Conservation (phyloP, 1,139 yeast species). For the Pichia sp. region DNA sequence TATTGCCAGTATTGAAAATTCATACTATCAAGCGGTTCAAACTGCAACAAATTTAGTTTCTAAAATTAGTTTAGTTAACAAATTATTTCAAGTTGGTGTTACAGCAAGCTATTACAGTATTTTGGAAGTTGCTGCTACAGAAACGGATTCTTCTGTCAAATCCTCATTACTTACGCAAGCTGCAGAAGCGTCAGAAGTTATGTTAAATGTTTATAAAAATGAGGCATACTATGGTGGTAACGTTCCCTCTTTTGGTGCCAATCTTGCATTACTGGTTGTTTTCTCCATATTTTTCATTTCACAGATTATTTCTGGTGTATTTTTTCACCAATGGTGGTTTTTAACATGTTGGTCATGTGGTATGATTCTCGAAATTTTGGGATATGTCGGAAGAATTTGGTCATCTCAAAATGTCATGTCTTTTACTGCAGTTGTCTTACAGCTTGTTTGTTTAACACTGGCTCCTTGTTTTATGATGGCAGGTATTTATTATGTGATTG, state of each 20-base stretch:
- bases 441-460: constrained; percentile 68
- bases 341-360: constrained; percentile 62
- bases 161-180: constrained; percentile 37
- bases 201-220: constrained; percentile 28
- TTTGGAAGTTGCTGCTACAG: constrained; percentile 40
- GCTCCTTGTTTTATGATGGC: constrained; percentile 93
- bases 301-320: constrained; percentile 42
- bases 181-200: constrained; percentile 36
- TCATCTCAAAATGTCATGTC: constrained; percentile 41
- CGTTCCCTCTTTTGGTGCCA: constrained; percentile 44
- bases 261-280: constrained; percentile 47
- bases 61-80: constrained; percentile 25
- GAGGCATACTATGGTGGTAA: constrained; percentile 40
- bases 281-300: constrained; percentile 39
- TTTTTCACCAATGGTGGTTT: constrained; percentile 73
- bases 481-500: constrained; percentile 76
- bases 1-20: neutral
- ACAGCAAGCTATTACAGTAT: constrained; percentile 37
- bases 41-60: constrained; percentile 28
- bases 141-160: constrained; percentile 34
- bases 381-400: constrained; percentile 63
- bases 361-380: constrained; percentile 60
- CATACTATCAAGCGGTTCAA: constrained; percentile 16
- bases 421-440: constrained; percentile 53
- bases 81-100: constrained; percentile 38